Base-by-base conservation (phyloP, 106 monocot species). In the Acorus gramineus region DNA sequence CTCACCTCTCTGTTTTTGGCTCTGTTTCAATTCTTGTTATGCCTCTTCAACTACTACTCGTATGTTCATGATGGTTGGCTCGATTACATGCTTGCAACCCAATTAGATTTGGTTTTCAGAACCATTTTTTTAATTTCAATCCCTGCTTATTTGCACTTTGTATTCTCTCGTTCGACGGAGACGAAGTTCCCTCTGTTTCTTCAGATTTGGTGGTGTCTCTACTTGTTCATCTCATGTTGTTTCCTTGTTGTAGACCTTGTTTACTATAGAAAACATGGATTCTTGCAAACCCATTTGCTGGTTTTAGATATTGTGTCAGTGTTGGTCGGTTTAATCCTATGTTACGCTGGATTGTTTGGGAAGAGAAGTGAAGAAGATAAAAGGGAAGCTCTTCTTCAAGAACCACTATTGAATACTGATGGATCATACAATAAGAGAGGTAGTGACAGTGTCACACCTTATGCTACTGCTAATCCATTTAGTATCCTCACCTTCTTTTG, bases 401-500 rank as follows among this genome's bases (percentile, higher is more conserved):
- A 91, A 71, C 78, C 82, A 64, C 87, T 91, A 3, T 67, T 96
- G 76, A 77, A 79, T 68, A 79, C 73, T 11, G 68, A 28, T 28
- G 28, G 28, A 28, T 28, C 28, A 28, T 28, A 28, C 28, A 28
- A 28, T 28, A 28, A 28, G 50, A 50, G 11, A 5, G 55, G 12
- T 8, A n/a, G 8, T 4, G 71, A 49, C 13, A 60, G 44, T 45
- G 63, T 54, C 14, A 72, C 90, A n/a, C 46, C 71, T 3, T 83
- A 75, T 64, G 62, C 84, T 8, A 78, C 67, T 63, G 89, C 86
- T 5, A 71, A 75, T 5, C 69, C 86, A 49, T 61, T 89, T 12
- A 86, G 89, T 51, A 14, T 69, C 47, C 81, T 94, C 45, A 84
- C 86, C 42, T 94, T 94, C 86, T 89, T 79, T 61, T 94, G 94